Conservation (phyloP, 1,284 basidiomycete species). For the Fomitiporia mediterranea region DNA sequence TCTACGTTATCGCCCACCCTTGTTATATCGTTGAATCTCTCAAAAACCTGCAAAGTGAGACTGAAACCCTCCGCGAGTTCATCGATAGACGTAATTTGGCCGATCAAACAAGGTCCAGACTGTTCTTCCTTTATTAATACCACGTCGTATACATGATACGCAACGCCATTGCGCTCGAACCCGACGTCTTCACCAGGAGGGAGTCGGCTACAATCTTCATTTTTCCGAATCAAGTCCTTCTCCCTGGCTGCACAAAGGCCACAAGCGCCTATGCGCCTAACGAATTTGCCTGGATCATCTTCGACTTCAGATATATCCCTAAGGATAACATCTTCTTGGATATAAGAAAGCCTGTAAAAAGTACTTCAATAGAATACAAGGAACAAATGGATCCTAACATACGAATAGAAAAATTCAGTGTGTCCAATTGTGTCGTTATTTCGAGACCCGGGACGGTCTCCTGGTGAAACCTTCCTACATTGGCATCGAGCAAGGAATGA, state of each 20-base stretch:
- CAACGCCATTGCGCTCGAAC: not conserved
- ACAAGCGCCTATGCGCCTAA: not conserved
- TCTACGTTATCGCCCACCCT: not conserved
- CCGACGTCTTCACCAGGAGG: slow-evolving; percentile 1
- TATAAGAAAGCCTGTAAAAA: slow-evolving; percentile 26
- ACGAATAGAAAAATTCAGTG: slow-evolving; percentile 58
- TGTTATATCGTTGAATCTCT: slow-evolving; percentile 8
- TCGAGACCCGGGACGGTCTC: slow-evolving; percentile 1
- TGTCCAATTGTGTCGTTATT: slow-evolving; percentile 25
- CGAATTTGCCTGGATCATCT: slow-evolving; percentile 8
- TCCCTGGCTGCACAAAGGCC: not conserved
- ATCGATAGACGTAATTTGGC: slow-evolving; percentile 6
- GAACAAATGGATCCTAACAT: slow-evolving; percentile 23
- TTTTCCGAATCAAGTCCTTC: not conserved
- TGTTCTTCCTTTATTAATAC: not conserved
- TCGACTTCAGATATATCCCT: slow-evolving; percentile 29
- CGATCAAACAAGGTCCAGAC: slow-evolving; percentile 7
- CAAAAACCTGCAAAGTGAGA: slow-evolving; percentile 2
- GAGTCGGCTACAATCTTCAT: not conserved
- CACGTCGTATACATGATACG: slow-evolving; percentile 11
- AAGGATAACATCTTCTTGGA: slow-evolving; percentile 30
- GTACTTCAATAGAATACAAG: not conserved
- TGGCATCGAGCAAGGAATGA: slow-evolving; percentile 29
- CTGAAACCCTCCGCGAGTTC: not conserved
- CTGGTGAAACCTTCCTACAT: slow-evolving; percentile 7